Conservation (phyloP, 441 rosid species). For the Mallotus japonicus region DNA sequence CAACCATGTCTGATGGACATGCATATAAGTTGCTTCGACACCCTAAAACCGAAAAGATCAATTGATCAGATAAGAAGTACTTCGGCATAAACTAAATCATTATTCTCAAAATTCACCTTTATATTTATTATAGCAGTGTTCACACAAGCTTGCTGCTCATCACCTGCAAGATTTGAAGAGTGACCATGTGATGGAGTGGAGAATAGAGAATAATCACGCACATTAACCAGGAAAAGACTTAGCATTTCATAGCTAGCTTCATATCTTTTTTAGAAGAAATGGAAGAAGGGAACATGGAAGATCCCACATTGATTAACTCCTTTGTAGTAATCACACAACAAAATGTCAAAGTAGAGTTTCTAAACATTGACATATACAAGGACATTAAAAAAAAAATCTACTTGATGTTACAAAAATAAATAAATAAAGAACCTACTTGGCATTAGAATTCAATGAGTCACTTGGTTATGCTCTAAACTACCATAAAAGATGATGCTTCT, state of each 20-base stretch:
- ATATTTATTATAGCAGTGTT: constrained; percentile 44
- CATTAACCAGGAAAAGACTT: background rate
- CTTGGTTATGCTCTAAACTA: background rate
- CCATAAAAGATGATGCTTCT: too few relatives aligned
- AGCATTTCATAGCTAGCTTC: background rate
- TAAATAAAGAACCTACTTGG: background rate
- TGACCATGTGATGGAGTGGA: background rate
- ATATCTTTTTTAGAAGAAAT: background rate
- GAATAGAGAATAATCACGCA: background rate
- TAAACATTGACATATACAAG: too few relatives aligned
- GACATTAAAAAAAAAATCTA: too few relatives aligned
- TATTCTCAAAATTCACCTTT: constrained; percentile 44
- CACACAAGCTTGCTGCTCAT: constrained; percentile 50
- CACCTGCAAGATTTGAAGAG: constrained; percentile 38
- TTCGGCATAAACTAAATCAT: constrained; percentile 4
- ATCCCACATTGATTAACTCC: background rate
- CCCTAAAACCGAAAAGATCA: constrained; percentile 9
- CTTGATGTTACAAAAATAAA: too few relatives aligned
- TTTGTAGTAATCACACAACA: too few relatives aligned
- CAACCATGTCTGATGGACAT: constrained; percentile 70
- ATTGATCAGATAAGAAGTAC: constrained; percentile 1
- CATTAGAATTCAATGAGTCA: background rate
- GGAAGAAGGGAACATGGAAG: background rate
- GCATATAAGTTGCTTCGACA: constrained; percentile 51
- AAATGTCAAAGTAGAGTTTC: too few relatives aligned